Evolutionary conservation across 805 yeast species (phyloP).

Genomic region (Starmerella vaccinii): DNA sequence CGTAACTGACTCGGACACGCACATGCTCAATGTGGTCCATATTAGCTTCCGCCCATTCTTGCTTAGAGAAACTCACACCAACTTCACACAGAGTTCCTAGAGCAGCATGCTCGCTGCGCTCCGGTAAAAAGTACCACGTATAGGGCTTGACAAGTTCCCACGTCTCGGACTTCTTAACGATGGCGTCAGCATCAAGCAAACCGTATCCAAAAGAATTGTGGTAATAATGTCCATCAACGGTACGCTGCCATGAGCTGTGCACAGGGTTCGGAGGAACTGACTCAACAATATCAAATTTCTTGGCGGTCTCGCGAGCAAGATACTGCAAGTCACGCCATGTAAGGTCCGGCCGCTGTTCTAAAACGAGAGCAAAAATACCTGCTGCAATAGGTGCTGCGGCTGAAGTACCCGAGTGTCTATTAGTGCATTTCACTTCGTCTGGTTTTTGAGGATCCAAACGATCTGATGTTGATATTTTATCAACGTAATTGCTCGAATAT

Average conservation of each 20-base stretch:
- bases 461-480: slow-evolving; percentile 72
- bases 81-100: slow-evolving; percentile 7
- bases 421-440: slow-evolving; percentile 43
- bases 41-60: slow-evolving; percentile 45
- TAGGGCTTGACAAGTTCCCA: slow-evolving; percentile 90
- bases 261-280: slow-evolving; percentile 29
- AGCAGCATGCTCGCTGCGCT: background rate
- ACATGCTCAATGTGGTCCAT: slow-evolving; percentile 75
- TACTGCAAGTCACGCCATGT: slow-evolving; percentile 97
- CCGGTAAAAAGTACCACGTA: slow-evolving; percentile 53
- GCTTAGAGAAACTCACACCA: slow-evolving; percentile 34
- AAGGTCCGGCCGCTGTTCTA: slow-evolving; percentile 72
- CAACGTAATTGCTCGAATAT: slow-evolving; percentile 83
- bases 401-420: slow-evolving; percentile 87
- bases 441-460: slow-evolving; percentile 15
- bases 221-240: slow-evolving; percentile 57
- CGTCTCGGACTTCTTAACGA: slow-evolving; percentile 60
- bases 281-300: slow-evolving; percentile 45
- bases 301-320: slow-evolving; percentile 60
- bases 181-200: slow-evolving; percentile 66
- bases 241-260: slow-evolving; percentile 48
- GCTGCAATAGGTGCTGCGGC: slow-evolving; percentile 99
- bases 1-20: slow-evolving; percentile 65
- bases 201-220: slow-evolving; percentile 91
- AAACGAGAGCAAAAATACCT: slow-evolving; percentile 76